Evolutionary conservation across 2,329 filamentous ascomycete species (phyloP).

Genomic region (Botryotinia calthae): DNA sequence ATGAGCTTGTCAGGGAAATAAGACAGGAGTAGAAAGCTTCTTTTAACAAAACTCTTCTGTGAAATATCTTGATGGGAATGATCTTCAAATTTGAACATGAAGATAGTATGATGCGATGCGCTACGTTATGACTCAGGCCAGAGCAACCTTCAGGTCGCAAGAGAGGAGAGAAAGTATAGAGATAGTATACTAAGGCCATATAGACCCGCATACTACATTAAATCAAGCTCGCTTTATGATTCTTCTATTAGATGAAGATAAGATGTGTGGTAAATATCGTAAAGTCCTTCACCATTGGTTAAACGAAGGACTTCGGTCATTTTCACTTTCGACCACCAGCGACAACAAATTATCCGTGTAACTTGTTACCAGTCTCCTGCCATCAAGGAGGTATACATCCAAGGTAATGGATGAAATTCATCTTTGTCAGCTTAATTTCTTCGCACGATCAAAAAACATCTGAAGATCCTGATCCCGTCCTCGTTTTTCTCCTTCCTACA

Average conservation of each 20-base stretch:
- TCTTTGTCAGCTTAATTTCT: background rate
- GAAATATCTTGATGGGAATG: too few species aligned
- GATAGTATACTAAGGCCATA: background rate
- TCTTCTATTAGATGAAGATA: background rate
- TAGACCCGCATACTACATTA: background rate
- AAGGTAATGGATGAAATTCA: background rate
- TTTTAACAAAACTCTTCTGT: background rate
- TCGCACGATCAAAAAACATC: background rate
- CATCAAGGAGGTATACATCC: background rate
- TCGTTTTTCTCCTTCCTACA: background rate
- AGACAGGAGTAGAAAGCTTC: background rate
- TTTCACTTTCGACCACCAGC: background rate
- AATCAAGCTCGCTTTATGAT: rapidly evolving
- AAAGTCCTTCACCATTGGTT: background rate
- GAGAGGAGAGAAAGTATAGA: background rate
- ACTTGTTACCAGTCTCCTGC: background rate
- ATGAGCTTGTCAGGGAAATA: background rate
- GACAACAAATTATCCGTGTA: background rate
- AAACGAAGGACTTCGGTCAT: background rate
- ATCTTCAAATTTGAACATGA: too few species aligned
- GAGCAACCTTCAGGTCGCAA: background rate
- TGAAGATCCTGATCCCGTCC: background rate
- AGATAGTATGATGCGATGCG: background rate
- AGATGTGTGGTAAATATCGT: background rate
- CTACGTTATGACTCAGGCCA: background rate